Conservation (phyloP, 345 rosid genomes). For the Iberis pinnata region DNA sequence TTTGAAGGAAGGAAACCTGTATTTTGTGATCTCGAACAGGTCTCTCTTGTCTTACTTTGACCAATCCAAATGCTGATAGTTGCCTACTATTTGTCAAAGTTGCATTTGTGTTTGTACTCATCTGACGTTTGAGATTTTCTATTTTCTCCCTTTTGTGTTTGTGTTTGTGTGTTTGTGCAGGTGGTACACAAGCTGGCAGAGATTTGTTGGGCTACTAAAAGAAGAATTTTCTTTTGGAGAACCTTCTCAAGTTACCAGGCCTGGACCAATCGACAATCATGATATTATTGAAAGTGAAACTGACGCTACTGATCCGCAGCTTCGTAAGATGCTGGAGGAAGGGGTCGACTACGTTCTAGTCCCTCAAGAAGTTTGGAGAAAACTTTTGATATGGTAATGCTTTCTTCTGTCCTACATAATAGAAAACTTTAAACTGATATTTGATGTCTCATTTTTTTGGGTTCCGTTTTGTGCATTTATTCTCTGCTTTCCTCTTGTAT, state of each 20-base stretch:
- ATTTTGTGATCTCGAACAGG: conserved; percentile 71
- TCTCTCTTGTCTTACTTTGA: no score
- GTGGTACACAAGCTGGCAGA: conserved; percentile 81
- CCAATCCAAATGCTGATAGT: no score
- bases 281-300: conserved; percentile 48
- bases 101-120: no score
- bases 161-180: conserved; percentile 28
- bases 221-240: conserved; percentile 24
- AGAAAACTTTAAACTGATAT: no score
- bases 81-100: no score
- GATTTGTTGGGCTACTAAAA: conserved; percentile 45
- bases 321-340: conserved; percentile 51
- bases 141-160: not conserved
- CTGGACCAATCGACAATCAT: conserved; percentile 74
- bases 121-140: no score
- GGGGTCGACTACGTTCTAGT: conserved; percentile 65
- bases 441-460: no score
- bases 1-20: conserved; percentile 71
- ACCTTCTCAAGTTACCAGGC: conserved; percentile 37
- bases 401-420: conserved; percentile 18
- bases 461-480: no score
- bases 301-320: conserved; percentile 40
- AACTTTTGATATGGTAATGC: conserved; percentile 59
- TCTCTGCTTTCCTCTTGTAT: not conserved
- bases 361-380: conserved; percentile 80